phyloP scores from a whole-genome alignment of 176 grass and related monocot genomes.

The Zizania latifolia region DNA sequence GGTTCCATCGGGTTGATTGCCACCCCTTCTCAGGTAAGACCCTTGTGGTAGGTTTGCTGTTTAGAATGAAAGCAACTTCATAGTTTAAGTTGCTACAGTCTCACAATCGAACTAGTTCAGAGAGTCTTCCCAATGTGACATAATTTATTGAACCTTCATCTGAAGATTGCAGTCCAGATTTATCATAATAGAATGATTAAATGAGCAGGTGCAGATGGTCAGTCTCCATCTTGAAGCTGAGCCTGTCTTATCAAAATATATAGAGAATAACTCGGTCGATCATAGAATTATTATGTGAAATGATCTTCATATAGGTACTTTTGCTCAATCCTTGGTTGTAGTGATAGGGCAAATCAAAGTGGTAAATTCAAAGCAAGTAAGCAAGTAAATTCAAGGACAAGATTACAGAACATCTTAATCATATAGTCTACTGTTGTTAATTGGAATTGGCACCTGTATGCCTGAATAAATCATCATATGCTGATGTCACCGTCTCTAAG shows the following conservation, averaged over 20 bases:
- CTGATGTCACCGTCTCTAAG: neutral
- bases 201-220: neutral
- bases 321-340: neutral
- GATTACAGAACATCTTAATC: neutral
- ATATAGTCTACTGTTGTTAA: neutral
- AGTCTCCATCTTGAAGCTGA: neutral
- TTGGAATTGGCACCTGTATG: neutral
- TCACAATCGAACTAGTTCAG: too few species aligned
- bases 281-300: neutral
- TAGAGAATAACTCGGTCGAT: neutral
- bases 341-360: too few species aligned
- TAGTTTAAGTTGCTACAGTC: too few species aligned
- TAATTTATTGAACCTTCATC: too few species aligned
- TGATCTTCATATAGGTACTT: neutral
- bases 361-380: constrained; percentile 6
- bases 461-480: neutral
- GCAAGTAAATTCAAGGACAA: neutral
- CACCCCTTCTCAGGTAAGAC: too few species aligned
- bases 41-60: too few species aligned
- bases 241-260: neutral
- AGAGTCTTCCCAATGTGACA: too few species aligned
- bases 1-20: too few species aligned
- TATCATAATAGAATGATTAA: constrained; percentile 3
- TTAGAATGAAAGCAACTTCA: neutral
- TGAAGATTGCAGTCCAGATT: neutral